A percentile compares a stretch with the other conserved stretches of the same genome.
Conservation (phyloP, 2,329 filamentous ascomycete genomes). For the Calonectria ilicicola region DNA sequence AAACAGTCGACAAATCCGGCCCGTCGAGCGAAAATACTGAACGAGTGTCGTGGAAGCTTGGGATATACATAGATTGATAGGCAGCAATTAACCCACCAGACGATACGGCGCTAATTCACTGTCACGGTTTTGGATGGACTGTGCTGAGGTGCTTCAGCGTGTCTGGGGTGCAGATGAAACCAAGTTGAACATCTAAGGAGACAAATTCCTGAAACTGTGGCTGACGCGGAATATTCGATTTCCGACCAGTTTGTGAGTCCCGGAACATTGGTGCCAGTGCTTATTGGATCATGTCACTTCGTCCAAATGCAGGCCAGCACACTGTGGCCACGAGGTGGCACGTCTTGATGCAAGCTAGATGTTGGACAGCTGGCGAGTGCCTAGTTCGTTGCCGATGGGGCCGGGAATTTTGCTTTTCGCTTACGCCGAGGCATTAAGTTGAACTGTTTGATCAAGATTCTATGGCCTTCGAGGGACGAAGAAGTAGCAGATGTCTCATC, state of each 20-base stretch:
- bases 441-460: not conserved
- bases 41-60: not conserved
- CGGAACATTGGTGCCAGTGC: not conserved
- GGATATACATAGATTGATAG: not conserved
- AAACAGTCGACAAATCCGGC: not conserved
- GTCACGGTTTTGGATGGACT: not conserved
- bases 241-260: not conserved
- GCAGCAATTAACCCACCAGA: not conserved
- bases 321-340: not conserved
- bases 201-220: slow-evolving; percentile 11
- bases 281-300: not conserved
- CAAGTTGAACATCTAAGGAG: not conserved
- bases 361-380: not conserved
- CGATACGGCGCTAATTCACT: not conserved
- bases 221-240: slow-evolving; percentile 1
- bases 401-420: not conserved
- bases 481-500: not conserved
- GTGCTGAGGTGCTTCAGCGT: not conserved
- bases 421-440: not conserved
- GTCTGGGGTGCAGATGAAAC: slow-evolving; percentile 11
- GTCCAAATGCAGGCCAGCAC: not conserved
- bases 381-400: not conserved
- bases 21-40: not conserved
- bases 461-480: not conserved
- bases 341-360: not conserved